A percentile compares a stretch with the other conserved stretches of the same genome.
phyloP scores from a whole-genome alignment of 2,329 filamentous ascomycete species.

The Arachnopeziza araneosa region DNA sequence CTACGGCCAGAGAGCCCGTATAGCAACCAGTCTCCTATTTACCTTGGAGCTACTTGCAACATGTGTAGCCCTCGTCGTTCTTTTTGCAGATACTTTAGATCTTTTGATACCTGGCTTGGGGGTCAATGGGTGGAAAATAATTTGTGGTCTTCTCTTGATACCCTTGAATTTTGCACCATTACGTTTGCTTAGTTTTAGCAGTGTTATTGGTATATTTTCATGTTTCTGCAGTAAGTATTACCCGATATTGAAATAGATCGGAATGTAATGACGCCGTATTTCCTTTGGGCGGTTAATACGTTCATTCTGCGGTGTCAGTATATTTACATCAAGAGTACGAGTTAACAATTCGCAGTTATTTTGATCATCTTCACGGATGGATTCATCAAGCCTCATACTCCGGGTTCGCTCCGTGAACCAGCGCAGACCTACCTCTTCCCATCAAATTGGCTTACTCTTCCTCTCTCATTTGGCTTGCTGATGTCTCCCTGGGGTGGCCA shows the following conservation, averaged over 20 bases:
- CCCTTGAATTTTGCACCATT: constrained; percentile 82
- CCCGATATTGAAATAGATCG: background rate
- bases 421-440: constrained; percentile 78
- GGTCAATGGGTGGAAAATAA: constrained; percentile 72
- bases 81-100: constrained; percentile 88
- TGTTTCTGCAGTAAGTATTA: constrained; percentile 75
- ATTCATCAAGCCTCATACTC: constrained; percentile 70
- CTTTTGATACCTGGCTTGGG: constrained; percentile 68
- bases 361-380: constrained; percentile 78
- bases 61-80: constrained; percentile 81
- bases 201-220: constrained; percentile 84
- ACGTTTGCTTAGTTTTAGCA: constrained; percentile 80
- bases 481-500: constrained; percentile 72
- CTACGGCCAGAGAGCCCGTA: constrained; percentile 74
- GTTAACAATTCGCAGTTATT: constrained; percentile 53
- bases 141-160: constrained; percentile 73
- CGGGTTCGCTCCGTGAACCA: constrained; percentile 79
- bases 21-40: constrained; percentile 81
- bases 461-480: constrained; percentile 81
- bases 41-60: constrained; percentile 81
- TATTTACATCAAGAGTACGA: background rate
- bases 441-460: constrained; percentile 75
- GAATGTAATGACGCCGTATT: background rate
- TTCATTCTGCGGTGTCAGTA: background rate
- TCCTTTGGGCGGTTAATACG: background rate